Evolutionary conservation across 2,329 filamentous ascomycete species (phyloP).

Genomic region (Sclerotiophoma versabilis): DNA sequence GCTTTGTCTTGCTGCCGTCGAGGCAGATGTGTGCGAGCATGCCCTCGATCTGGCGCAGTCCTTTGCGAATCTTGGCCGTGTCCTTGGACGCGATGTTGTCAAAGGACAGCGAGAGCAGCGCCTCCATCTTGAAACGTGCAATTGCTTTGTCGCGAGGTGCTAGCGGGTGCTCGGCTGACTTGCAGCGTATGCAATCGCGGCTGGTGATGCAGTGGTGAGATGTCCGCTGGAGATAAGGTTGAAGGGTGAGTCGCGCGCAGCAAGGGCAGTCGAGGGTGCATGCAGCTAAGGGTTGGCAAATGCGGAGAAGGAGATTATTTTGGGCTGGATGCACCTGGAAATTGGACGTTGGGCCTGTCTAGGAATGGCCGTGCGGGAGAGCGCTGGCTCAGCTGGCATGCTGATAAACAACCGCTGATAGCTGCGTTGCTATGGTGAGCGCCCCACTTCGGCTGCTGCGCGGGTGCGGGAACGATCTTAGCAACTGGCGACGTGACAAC

Average conservation of each 20-base stretch:
- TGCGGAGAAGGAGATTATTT: slow-evolving; percentile 35
- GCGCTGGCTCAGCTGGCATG: slow-evolving; percentile 15
- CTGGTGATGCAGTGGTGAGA: slow-evolving; percentile 10
- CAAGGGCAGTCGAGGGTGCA: slow-evolving; percentile 26
- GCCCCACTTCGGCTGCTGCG: slow-evolving; percentile 15
- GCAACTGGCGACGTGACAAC: slow-evolving; percentile 8
- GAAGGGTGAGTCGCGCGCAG: slow-evolving; percentile 12
- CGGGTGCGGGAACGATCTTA: slow-evolving; percentile 12
- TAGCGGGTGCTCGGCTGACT: slow-evolving; percentile 8
- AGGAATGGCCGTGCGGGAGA: slow-evolving; percentile 22
- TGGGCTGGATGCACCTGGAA: slow-evolving; percentile 24
- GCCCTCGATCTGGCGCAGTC: slow-evolving; percentile 90
- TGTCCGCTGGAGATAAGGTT: slow-evolving; percentile 5
- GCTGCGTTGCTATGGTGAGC: slow-evolving; percentile 17
- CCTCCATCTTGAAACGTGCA: slow-evolving; percentile 71
- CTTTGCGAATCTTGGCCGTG: slow-evolving; percentile 87
- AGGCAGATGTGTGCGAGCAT: slow-evolving; percentile 94
- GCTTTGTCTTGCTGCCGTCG: slow-evolving; percentile 54
- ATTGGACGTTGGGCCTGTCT: slow-evolving; percentile 21
- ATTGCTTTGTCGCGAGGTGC: slow-evolving; percentile 5
- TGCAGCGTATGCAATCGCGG: not conserved
- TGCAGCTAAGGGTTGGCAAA: slow-evolving; percentile 35
- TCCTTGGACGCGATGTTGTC: slow-evolving; percentile 96
- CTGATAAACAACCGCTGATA: slow-evolving; percentile 22
- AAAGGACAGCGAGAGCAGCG: slow-evolving; percentile 88